Evolutionary conservation across 2,329 filamentous ascomycete genomes (phyloP), one percentile per base, ranked within the genome.

Genomic region (Diaporthe aspalathi): DNA sequence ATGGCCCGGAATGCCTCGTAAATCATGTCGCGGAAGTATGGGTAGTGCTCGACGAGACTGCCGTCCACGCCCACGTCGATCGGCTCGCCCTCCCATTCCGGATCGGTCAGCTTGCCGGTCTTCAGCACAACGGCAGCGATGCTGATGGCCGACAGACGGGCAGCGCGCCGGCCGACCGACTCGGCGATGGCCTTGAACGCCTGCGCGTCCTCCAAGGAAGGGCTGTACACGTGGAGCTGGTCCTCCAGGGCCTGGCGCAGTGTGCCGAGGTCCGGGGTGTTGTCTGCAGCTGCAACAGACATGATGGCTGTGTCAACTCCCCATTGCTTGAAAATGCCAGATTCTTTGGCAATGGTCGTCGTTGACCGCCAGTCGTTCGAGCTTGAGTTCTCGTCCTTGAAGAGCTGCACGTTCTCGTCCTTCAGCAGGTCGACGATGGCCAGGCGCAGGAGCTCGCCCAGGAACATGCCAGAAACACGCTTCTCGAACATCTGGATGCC

Each of bases 401-500:
- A 97, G 45, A 98, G 87, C 3, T 90, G 86, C 8, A 92, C 83
- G 1, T 86, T 80, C 35, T 90, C 85, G 75, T 93, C 88, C 76
- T 92, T 88, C 77, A 95, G 84, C 80, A 98, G 88, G 71, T 90
- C 86, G 65, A 96, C 81, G 27, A 98, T 84, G 20, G 91, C 91
- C 54, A 94, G 87, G 68, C 96, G 92, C 69, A 98, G 87, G 74
- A 98, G 95, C 81, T 99, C 96, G 68, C 96, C 96, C 62, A 99
- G 83, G 84, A 98, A 99, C 95, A 99, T 98, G 80, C 96, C 96
- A 0, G 94, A 97, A 20, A 99, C 92, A 60, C 95, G 93, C 88
- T 99, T 99, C 85, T 99, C 96, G 79, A 98, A 99, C 93, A 98
- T 97, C 80, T 99, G 96, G 73, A 97, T 90, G 32, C 96, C 96